Evolutionary conservation across 768 basidiomycete species (phyloP), one percentile per base, ranked within the genome.

Genomic region (Lepiota venenata): DNA sequence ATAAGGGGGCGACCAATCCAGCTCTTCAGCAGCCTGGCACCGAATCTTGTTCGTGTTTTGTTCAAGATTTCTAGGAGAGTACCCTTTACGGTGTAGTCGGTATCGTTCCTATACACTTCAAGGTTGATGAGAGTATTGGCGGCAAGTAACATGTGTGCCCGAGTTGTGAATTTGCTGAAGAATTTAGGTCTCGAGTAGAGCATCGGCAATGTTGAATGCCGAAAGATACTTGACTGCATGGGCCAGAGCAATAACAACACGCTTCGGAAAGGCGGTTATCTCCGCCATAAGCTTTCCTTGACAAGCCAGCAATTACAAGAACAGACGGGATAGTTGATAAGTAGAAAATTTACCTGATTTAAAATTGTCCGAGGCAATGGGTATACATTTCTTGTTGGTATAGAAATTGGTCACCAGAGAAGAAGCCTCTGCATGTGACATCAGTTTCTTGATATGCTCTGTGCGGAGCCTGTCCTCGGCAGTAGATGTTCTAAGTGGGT

Each of bases 71-170:
- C 89, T 57, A 97, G 73, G 43, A 99, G 71, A 47, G 91, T 89
- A 3, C 94, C 95, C 53, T 71, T 78, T 16, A 78, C 73, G 10
- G 79, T 82, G 51, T 80, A 80, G 64, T 97, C 88, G 0, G 91
- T 93, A 63, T 90, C 87, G 61, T 98, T 98, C 32, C 84, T 81
- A 66, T 91, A 95, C n/a, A 99, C 84, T 68, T 98, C 95, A 71
- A 96, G 69, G 64, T 97, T 98, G 11, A 79, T 78, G 10, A 98
- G 70, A 0, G 96, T 96, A 64, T 93, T 97, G 21, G 85, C 87
- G 45, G 87, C 88, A 43, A 99, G 76, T 18, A 93, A 75, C 95
- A 99, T 95, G 58, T 92, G 86, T 0, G 83, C 79, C 51, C 80
- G 78, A 20, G 84, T 82, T 3, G 89, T 75, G 64, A 98, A 98